A percentile compares a stretch with the other conserved stretches of the same genome.
Conservation (phyloP, 169 alveolate genomes). For the Plasmodium gonderi region DNA sequence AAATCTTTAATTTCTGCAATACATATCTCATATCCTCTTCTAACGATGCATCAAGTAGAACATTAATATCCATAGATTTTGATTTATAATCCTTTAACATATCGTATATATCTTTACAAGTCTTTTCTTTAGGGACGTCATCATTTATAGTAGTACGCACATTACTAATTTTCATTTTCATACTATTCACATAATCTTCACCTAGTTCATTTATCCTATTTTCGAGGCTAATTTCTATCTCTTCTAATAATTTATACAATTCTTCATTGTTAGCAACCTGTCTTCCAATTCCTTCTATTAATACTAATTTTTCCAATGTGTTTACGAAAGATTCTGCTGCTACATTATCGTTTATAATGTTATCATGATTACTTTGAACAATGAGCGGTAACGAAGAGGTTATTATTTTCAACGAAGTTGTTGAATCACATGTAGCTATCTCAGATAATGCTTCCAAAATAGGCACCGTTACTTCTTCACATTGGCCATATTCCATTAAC, state of each 20-base stretch:
- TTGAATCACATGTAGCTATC: constrained; percentile 73
- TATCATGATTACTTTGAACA: constrained; percentile 60
- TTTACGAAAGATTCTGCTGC: constrained; percentile 74
- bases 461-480: constrained; percentile 65
- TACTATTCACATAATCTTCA: constrained; percentile 60
- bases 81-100: constrained; percentile 73
- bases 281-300: constrained; percentile 83
- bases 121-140: constrained; percentile 83
- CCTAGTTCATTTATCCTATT: constrained; percentile 68
- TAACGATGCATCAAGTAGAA: constrained; percentile 68
- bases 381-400: constrained; percentile 78
- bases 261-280: constrained; percentile 75
- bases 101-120: constrained; percentile 81
- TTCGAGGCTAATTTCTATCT: constrained; percentile 48
- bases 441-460: constrained; percentile 71
- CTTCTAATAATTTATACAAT: constrained; percentile 71
- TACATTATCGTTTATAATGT: constrained; percentile 61
- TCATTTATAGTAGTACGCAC: constrained; percentile 77
- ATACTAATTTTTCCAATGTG: constrained; percentile 73
- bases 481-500: constrained; percentile 76
- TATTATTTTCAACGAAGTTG: constrained; percentile 69
- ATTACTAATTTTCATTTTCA: constrained; percentile 57
- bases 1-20: constrained; percentile 31
- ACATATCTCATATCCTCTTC: constrained; percentile 66
- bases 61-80: constrained; percentile 57